phyloP scores from a whole-genome alignment of 148 eudicot genomes.

The Amaranthus hypochondriacus region DNA sequence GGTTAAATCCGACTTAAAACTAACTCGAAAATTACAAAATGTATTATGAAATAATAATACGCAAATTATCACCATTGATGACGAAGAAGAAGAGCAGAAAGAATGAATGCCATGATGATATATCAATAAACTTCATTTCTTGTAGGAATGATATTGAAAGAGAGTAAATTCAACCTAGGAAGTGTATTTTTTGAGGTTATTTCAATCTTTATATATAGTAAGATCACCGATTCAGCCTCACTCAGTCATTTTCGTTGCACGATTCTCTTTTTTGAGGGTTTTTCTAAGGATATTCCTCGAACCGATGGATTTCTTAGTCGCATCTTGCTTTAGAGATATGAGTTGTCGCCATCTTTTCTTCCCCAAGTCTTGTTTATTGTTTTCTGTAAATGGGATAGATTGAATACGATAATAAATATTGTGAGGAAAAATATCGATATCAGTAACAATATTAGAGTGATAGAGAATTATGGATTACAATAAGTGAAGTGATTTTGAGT shows the following conservation, averaged over 20 bases:
- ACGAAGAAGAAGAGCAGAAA: slow-evolving; percentile 8
- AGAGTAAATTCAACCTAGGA: not conserved
- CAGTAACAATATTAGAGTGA: not conserved
- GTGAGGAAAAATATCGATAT: too few species aligned
- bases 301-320: too few species aligned
- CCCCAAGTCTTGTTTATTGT: too few species aligned
- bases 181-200: not conserved
- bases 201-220: not conserved
- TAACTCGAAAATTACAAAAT: not conserved
- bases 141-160: not conserved
- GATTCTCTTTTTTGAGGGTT: too few species aligned
- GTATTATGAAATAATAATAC: not conserved
- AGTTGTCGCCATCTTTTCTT: too few species aligned
- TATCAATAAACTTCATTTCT: slow-evolving; percentile 14
- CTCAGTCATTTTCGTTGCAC: too few species aligned
- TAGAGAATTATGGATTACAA: slow-evolving; percentile 3
- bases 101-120: slow-evolving; percentile 18
- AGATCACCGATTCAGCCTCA: not conserved
- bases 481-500: slow-evolving; percentile 14
- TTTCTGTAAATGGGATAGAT: too few species aligned
- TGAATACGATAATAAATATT: too few species aligned
- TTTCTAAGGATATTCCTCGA: too few species aligned
- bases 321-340: too few species aligned
- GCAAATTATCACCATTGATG: too few species aligned
- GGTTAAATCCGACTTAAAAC: not conserved